Conservation (phyloP, 73 alveolate species). For the Blepharisma japonicum region DNA sequence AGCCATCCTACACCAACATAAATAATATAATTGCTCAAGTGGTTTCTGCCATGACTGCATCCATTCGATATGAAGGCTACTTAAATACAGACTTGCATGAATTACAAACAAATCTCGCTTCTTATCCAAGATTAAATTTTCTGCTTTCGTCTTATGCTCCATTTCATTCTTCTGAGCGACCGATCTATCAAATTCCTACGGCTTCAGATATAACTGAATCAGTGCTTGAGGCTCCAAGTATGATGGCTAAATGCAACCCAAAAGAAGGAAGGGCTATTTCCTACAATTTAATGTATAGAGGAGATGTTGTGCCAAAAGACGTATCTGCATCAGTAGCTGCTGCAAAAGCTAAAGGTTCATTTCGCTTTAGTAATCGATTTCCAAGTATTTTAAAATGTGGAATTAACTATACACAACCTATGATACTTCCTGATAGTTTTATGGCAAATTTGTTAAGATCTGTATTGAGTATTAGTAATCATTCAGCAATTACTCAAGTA, state of each 20-base stretch:
- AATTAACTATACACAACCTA: slow-evolving; percentile 91
- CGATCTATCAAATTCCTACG: slow-evolving; percentile 34
- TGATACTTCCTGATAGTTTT: slow-evolving; percentile 97
- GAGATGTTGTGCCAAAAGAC: slow-evolving; percentile 22
- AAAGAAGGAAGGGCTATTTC: slow-evolving; percentile 28
- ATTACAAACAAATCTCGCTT: slow-evolving; percentile 51
- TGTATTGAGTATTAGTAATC: slow-evolving; percentile 76
- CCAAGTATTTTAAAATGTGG: slow-evolving; percentile 96
- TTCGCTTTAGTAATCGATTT: slow-evolving; percentile 95
- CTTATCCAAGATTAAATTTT: slow-evolving; percentile 68
- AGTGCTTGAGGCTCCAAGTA: slow-evolving; percentile 21
- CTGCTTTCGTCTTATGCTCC: slow-evolving; percentile 63
- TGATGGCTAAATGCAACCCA: slow-evolving; percentile 31
- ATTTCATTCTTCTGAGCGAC: slow-evolving; percentile 53
- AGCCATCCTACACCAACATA: slow-evolving; percentile 35
- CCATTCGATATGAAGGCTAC: slow-evolving; percentile 59
- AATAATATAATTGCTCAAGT: slow-evolving; percentile 47
- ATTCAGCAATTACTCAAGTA: slow-evolving; percentile 82
- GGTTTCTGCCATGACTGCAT: slow-evolving; percentile 41
- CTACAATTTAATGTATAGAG: slow-evolving; percentile 23
- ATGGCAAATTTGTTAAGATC: slow-evolving; percentile 91
- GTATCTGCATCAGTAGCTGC: not conserved
- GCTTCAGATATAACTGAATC: slow-evolving; percentile 50
- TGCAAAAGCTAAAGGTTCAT: not conserved
- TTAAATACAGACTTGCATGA: slow-evolving; percentile 60